Base-by-base conservation (phyloP, 331 rosid species). In the Rhamnella rubrinervis region DNA sequence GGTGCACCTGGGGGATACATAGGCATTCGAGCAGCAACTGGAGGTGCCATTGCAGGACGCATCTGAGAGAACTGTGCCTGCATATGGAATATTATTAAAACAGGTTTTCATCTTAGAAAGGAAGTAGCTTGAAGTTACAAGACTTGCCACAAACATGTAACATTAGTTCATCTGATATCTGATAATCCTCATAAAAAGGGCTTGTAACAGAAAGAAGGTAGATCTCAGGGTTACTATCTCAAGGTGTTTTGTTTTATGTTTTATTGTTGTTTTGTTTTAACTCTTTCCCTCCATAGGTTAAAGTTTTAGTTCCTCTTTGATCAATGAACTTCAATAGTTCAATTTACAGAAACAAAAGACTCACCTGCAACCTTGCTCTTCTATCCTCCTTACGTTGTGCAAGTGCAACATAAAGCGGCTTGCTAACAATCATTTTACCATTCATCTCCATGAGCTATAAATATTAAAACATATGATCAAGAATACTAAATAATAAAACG, bases 311-410 rank as follows among this genome's bases (percentile, higher is more conserved):
- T 31, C 14, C 26, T 21, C 13, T 63, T 6, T 6, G 26, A 53
- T 20, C 12, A 8, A 8, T 38, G 31, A 55, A 20, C 41, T 64
- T 21, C 39, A 47, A 31, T 44, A 3, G 16, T 58, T 37, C 56
- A 19, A 40, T 20, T 56, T 13, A 31, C 23, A 68, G 14, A n/a
- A 18, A 28, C 4, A 38, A 23, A 58, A 58, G 63, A 53, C 63
- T 1, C 75, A 84, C 89, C 87, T 84, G 89, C 74, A 87, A 70
- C 75, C 81, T 85, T 13, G 82, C 84, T 71, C 75, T 79, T 75
- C 87, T 85, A 52, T 85, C 88, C 71, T 83, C 91, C 69, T 81
- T 84, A 15, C 88, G 71, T 72, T 87, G 86, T 63, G 88, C 90
- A 57, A 81, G 72, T 26, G 93, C 90, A 21, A 85, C 90, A 60